Conservation (phyloP, 345 rosid species). For the Microcos paniculata region DNA sequence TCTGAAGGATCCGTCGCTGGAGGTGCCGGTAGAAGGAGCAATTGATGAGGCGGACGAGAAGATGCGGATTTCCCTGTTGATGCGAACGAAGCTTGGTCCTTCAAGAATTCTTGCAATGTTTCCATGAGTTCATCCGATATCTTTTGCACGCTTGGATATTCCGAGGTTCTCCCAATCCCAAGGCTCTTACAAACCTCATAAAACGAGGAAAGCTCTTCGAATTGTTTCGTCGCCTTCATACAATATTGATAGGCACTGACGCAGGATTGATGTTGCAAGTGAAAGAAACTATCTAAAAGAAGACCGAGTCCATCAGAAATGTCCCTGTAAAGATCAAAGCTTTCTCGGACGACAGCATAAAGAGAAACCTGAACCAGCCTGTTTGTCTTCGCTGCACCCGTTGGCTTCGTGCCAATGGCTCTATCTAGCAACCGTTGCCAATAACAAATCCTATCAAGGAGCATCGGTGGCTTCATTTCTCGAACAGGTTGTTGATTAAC, state of each 20-base stretch:
- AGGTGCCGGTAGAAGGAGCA: background rate
- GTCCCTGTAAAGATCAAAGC: constrained; percentile 46
- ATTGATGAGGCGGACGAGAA: background rate
- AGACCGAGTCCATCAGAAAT: constrained; percentile 41
- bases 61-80: too few species aligned
- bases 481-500: background rate
- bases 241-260: background rate
- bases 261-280: constrained; percentile 5
- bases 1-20: background rate
- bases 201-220: background rate
- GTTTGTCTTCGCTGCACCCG: constrained; percentile 21
- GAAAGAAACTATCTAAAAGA: constrained; percentile 6
- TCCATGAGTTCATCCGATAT: constrained; percentile 72
- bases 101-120: constrained; percentile 74
- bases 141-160: constrained; percentile 75
- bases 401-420: background rate
- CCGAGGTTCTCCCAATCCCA: constrained; percentile 43
- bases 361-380: constrained; percentile 42
- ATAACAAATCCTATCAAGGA: background rate
- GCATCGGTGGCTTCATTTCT: background rate
- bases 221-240: background rate
- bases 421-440: background rate
- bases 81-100: constrained; percentile 48
- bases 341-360: background rate
- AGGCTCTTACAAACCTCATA: constrained; percentile 1